Evolutionary conservation across 208 protist species (phyloP), one percentile per base, ranked within the genome.

Genomic region (Acanthamoeba pearcei): DNA sequence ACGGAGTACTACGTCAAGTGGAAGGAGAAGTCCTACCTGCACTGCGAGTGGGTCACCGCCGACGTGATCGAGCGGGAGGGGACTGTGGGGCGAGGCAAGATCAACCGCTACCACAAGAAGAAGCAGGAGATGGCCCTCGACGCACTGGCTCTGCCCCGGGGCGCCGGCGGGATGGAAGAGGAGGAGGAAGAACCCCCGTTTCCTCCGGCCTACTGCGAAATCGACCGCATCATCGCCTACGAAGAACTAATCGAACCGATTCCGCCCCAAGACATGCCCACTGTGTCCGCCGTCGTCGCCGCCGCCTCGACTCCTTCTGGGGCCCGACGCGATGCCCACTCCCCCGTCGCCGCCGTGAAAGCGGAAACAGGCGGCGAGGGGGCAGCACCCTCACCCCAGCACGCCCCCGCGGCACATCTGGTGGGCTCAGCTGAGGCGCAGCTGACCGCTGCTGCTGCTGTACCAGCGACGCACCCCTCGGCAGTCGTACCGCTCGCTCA

Each of bases 101-200:
- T 91, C 83, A 91, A 91, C 55, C 83, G 83, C 35, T 91, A 91
- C 35, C 42, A 51, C 32, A 91, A 91, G 29, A 91, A 91, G 32
- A 57, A 68, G 22, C 46, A 91, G 22, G 42, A 91, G 83, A 15
- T 19, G 42, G 32, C n/a, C 22, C 35, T 60, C 22, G 76, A 85
- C 24, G 76, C 76, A 91, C 9, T 91, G 83, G 15, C 55, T 27
- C 17, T 68, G 32, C 13, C n/a, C 32, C 76, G n/a, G 83, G 64
- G n/a, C 22, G 19, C 64, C 38, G 38, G 38, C 38, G 38, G 38
- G 38, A 38, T 38, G 9, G 83, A 91, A 27, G 27, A 27, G 51
- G 83, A 57, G 19, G 51, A 72, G 51, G 80, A 88, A 6, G 78
- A 55, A 35, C 32, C 46, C 5, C 55, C 46, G 17, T 91, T 91